Evolutionary conservation across 805 yeast species (phyloP).

Genomic region (Myxozyma sirexii): DNA sequence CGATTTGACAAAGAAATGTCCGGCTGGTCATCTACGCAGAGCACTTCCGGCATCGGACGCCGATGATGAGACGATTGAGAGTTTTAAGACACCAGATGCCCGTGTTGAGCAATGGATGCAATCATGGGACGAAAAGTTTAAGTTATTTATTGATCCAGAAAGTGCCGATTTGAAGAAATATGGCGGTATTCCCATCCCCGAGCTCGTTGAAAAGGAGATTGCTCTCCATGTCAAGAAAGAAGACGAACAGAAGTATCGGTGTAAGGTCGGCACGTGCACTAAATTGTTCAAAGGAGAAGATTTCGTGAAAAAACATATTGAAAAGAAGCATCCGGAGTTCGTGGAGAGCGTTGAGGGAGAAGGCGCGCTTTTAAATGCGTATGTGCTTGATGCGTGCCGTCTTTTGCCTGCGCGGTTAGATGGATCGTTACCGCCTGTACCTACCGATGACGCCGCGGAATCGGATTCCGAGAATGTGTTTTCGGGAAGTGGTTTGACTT

Average conservation of each 20-base stretch:
- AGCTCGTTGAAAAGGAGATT: constrained; percentile 15
- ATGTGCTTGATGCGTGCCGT: constrained; percentile 30
- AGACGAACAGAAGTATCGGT: constrained; percentile 32
- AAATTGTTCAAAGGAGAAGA: constrained; percentile 34
- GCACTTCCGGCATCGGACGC: constrained; percentile 10
- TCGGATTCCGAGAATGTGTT: neutral
- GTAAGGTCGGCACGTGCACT: constrained; percentile 32
- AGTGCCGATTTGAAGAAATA: constrained; percentile 16
- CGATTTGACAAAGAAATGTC: constrained; percentile 27
- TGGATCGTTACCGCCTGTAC: constrained; percentile 15
- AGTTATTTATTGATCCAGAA: constrained; percentile 20
- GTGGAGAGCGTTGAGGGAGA: constrained; percentile 13
- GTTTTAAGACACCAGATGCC: constrained; percentile 9
- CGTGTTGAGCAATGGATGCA: constrained; percentile 26
- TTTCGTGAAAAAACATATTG: constrained; percentile 33
- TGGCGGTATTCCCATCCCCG: constrained; percentile 29
- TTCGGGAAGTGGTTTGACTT: neutral
- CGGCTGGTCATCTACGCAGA: constrained; percentile 31
- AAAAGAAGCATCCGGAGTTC: constrained; percentile 32
- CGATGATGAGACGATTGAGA: constrained; percentile 4
- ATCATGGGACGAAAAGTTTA: constrained; percentile 30
- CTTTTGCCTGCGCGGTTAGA: constrained; percentile 24
- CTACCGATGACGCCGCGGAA: neutral
- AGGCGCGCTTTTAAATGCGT: constrained; percentile 17
- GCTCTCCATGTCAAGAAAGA: constrained; percentile 20